phyloP scores from a whole-genome alignment of 2,329 filamentous ascomycete genomes.

The Epichloe aotearoae region DNA sequence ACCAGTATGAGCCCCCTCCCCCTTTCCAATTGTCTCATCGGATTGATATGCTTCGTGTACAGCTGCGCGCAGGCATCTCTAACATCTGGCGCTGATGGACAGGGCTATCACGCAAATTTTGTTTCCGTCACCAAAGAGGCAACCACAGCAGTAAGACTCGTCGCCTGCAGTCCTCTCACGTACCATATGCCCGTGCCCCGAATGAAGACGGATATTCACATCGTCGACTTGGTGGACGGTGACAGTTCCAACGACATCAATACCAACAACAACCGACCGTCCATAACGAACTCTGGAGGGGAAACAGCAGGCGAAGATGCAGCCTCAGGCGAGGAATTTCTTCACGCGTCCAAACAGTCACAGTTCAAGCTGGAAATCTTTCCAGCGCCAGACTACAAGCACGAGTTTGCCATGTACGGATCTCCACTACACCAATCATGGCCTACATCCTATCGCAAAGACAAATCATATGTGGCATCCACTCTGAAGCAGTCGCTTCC shows the following conservation, averaged over 20 bases:
- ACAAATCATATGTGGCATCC: conserved; percentile 22
- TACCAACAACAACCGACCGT: conserved; percentile 2
- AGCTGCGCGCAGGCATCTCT: not conserved
- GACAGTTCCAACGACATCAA: conserved; percentile 6
- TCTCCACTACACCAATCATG: conserved; percentile 28
- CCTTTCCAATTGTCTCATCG: not conserved
- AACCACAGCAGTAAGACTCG: conserved; percentile 25
- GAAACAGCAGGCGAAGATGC: not conserved
- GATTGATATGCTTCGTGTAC: not conserved
- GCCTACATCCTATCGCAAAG: conserved; percentile 21
- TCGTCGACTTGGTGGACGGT: conserved; percentile 18
- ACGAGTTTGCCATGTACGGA: conserved; percentile 22
- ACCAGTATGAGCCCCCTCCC: conserved; percentile 6
- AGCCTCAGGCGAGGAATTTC: not conserved
- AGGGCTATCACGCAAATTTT: conserved; percentile 37
- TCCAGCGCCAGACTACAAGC: conserved; percentile 24
- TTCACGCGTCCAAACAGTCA: conserved; percentile 9
- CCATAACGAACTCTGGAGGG: not conserved
- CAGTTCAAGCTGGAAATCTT: conserved; percentile 31
- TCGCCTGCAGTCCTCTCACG: conserved; percentile 31
- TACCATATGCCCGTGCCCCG: conserved; percentile 26
- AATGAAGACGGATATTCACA: conserved; percentile 17
- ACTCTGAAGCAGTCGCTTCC: conserved; percentile 28
- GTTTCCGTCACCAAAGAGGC: conserved; percentile 32
- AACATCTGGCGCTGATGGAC: not conserved